These are phyloP conservation scores for Urostyla sp. DNA, from an alignment of 73 alveolate genomes.

Conservation along the genomic window DNA sequence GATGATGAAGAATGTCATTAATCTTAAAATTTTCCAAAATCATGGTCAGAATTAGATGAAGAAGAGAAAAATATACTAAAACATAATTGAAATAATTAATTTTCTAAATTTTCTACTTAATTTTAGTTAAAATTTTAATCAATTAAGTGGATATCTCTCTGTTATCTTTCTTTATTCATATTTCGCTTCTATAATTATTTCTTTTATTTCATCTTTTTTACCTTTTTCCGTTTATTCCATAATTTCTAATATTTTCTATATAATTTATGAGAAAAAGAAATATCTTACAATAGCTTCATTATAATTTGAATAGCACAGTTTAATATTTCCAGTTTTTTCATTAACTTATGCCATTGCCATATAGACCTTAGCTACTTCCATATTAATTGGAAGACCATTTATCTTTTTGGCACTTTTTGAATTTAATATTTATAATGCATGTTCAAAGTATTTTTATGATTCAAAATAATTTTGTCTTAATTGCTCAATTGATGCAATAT, in stretches of 20 bases:
- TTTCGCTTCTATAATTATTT: constrained; percentile 25
- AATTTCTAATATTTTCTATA: constrained; percentile 31
- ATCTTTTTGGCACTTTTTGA: constrained; percentile 17
- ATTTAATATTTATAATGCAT: constrained; percentile 2
- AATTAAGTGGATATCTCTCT: too few species aligned
- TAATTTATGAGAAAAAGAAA: neutral
- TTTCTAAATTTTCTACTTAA: too few species aligned
- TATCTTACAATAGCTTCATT: constrained; percentile 13
- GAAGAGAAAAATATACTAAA: too few species aligned
- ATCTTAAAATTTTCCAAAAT: too few species aligned
- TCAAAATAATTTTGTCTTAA: constrained; percentile 10
- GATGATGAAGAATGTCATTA: too few species aligned
- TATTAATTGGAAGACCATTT: too few species aligned
- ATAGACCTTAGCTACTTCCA: constrained; percentile 19
- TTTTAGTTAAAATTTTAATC: too few species aligned
- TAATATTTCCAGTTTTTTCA: constrained; percentile 2
- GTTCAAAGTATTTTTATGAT: constrained; percentile 24
- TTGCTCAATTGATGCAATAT: constrained; percentile 26
- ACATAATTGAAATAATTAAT: too few species aligned
- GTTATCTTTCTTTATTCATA: neutral
- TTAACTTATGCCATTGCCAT: constrained; percentile 24
- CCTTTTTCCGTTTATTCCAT: neutral
- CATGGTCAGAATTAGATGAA: too few species aligned
- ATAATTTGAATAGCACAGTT: neutral
- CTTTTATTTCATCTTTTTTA: neutral